phyloP scores from a whole-genome alignment of 139 green algal species.

The Parachlorella kessleri region DNA sequence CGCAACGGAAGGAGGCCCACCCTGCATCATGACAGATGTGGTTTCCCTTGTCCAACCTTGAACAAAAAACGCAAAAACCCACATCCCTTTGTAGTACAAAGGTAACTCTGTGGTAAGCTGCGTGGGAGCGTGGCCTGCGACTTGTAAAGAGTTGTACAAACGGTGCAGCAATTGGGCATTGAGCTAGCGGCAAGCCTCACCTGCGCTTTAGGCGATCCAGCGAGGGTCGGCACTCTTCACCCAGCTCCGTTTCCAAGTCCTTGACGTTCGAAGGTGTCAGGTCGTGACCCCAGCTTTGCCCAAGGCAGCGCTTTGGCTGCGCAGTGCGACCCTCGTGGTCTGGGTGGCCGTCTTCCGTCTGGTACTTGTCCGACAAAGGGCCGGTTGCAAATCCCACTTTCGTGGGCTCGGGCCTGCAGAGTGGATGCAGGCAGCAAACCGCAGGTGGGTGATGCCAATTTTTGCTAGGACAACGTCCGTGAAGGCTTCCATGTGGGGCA shows the following conservation, averaged over 20 bases:
- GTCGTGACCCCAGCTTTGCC: slow-evolving; percentile 22
- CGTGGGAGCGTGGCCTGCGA: too few relatives aligned
- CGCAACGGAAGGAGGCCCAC: slow-evolving; percentile 39
- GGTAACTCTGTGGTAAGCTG: too few relatives aligned
- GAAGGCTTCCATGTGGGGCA: too few relatives aligned
- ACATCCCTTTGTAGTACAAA: too few relatives aligned
- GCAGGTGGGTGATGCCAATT: too few relatives aligned
- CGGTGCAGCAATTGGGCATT: not conserved
- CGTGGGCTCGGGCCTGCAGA: too few relatives aligned
- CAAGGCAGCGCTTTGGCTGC: slow-evolving; percentile 11
- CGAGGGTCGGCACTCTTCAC: slow-evolving; percentile 29
- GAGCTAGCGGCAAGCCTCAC: not conserved
- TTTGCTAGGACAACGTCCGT: too few relatives aligned
- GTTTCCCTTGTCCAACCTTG: too few relatives aligned
- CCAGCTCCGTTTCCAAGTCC: slow-evolving; percentile 31
- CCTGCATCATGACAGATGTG: slow-evolving; percentile 19
- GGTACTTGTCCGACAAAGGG: slow-evolving; percentile 26
- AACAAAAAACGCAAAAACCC: too few relatives aligned
- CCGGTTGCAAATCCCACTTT: slow-evolving; percentile 33
- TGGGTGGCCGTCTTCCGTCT: slow-evolving; percentile 35
- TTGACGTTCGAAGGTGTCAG: slow-evolving; percentile 31
- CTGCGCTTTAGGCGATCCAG: slow-evolving; percentile 35
- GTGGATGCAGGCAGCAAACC: too few relatives aligned
- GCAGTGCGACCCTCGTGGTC: slow-evolving; percentile 34
- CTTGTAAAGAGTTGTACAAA: not conserved